Evolutionary conservation across 1,139 yeast genomes (phyloP).

Genomic region (Saccharomycopsis hybrid): DNA sequence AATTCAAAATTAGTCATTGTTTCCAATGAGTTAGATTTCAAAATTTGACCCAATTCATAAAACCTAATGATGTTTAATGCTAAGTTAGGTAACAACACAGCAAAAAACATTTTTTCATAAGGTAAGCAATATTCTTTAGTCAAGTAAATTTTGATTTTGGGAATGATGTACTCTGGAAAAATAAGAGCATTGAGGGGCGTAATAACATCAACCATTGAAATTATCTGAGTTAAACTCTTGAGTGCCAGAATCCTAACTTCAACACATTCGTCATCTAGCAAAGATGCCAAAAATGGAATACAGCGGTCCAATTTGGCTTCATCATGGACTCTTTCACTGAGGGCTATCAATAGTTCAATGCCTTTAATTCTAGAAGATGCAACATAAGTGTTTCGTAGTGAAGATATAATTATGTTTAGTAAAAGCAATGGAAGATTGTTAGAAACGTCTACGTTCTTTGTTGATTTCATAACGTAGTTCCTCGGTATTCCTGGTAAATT

Average conservation of each 20-base stretch:
- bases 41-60: conserved; percentile 56
- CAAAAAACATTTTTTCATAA: conserved; percentile 60
- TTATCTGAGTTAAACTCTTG: conserved; percentile 52
- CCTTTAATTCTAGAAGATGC: conserved; percentile 63
- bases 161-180: conserved; percentile 77
- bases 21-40: conserved; percentile 34
- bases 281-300: conserved; percentile 64
- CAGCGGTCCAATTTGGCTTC: conserved; percentile 83
- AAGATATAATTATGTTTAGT: conserved; percentile 56
- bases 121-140: conserved; percentile 32
- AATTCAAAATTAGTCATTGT: conserved; percentile 5
- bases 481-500: conserved; percentile 44
- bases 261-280: conserved; percentile 46
- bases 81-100: conserved; percentile 63
- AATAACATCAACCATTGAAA: conserved; percentile 58
- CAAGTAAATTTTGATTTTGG: conserved; percentile 50
- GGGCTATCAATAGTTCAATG: conserved; percentile 66
- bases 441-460: conserved; percentile 23
- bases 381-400: conserved; percentile 56
- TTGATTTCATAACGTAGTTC: conserved; percentile 38
- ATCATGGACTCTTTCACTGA: conserved; percentile 73
- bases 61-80: conserved; percentile 60
- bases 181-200: conserved; percentile 71
- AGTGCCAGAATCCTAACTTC: conserved; percentile 59
- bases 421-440: conserved; percentile 42